Evolutionary conservation across 768 basidiomycete species (phyloP).

Genomic region (Auriscalpium vulgare): DNA sequence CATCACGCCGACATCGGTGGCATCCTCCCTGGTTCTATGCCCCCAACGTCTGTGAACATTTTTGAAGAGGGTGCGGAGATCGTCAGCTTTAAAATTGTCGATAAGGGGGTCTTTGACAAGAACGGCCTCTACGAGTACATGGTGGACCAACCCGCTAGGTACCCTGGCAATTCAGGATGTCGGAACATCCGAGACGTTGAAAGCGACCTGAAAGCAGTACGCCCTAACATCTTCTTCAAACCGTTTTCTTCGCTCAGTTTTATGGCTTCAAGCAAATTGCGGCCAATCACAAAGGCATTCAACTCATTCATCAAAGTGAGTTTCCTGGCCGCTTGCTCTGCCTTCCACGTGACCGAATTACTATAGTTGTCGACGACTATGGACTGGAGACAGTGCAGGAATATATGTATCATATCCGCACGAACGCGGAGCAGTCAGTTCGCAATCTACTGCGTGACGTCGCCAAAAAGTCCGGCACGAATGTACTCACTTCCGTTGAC

Average conservation of each 20-base stretch:
- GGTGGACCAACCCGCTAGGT: conserved; percentile 71
- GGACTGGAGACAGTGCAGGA: conserved; percentile 80
- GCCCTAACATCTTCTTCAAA: conserved; percentile 18
- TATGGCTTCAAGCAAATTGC: conserved; percentile 72
- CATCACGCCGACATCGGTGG: conserved; percentile 95
- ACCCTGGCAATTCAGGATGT: conserved; percentile 83
- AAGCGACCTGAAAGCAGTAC: conserved; percentile 83
- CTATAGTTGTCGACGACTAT: conserved; percentile 77
- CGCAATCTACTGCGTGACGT: conserved; percentile 74
- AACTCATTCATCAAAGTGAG: conserved; percentile 73
- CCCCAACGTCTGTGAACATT: conserved; percentile 83
- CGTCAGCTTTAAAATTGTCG: conserved; percentile 86
- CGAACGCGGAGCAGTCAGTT: conserved; percentile 84
- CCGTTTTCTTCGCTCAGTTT: background rate
- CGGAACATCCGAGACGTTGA: conserved; percentile 84
- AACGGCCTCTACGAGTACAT: conserved; percentile 71
- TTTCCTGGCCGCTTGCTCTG: conserved; percentile 2
- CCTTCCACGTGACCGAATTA: conserved; percentile 2
- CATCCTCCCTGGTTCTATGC: conserved; percentile 92
- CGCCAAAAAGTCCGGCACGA: conserved; percentile 57
- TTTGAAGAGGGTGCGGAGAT: conserved; percentile 94
- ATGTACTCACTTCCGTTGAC: conserved; percentile 63
- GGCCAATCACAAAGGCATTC: conserved; percentile 87
- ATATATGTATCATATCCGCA: conserved; percentile 87
- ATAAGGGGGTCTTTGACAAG: conserved; percentile 71